A percentile compares a stretch with the other conserved stretches of the same genome.
Evolutionary conservation across 2,329 filamentous ascomycete genomes (phyloP).

Genomic region (Fusarium sp.): DNA sequence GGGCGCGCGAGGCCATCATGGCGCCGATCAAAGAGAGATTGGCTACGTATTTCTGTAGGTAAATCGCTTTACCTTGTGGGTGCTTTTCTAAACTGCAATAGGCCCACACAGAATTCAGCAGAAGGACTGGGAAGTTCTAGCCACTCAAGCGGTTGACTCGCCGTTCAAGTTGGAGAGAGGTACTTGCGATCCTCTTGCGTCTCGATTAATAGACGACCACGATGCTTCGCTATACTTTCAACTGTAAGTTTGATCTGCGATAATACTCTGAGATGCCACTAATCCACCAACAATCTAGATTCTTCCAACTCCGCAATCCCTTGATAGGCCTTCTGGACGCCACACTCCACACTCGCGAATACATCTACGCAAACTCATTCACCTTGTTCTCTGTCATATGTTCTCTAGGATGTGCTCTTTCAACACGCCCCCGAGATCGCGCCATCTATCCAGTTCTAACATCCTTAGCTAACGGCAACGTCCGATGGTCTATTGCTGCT

Average conservation of each 20-base stretch:
- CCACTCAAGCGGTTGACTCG: constrained; percentile 15
- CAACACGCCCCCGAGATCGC: constrained; percentile 14
- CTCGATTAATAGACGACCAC: constrained; percentile 11
- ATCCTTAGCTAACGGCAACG: constrained; percentile 3
- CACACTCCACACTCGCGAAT: constrained; percentile 14
- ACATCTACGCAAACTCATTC: constrained; percentile 20
- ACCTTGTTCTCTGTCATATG: constrained; percentile 20
- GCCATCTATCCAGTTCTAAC: constrained; percentile 19
- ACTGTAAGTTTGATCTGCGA: background rate
- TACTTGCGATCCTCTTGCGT: constrained; percentile 19
- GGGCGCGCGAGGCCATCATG: constrained; percentile 23
- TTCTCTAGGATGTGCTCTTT: constrained; percentile 17
- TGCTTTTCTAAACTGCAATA: background rate
- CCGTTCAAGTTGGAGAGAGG: constrained; percentile 23
- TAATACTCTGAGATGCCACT: rapidly evolving
- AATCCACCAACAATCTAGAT: background rate
- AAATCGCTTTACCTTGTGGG: rapidly evolving
- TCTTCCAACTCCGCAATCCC: constrained; percentile 23
- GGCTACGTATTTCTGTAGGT: constrained; percentile 14
- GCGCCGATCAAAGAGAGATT: constrained; percentile 24
- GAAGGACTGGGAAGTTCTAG: constrained; percentile 20
- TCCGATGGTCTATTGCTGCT: constrained; percentile 20
- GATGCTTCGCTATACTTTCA: constrained; percentile 24
- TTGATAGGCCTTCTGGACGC: constrained; percentile 15
- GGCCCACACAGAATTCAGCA: constrained; percentile 16